A percentile compares a stretch with the other conserved stretches of the same genome.
Conservation (phyloP, 179 eudicot species). For the Corrigiola litoralis region DNA sequence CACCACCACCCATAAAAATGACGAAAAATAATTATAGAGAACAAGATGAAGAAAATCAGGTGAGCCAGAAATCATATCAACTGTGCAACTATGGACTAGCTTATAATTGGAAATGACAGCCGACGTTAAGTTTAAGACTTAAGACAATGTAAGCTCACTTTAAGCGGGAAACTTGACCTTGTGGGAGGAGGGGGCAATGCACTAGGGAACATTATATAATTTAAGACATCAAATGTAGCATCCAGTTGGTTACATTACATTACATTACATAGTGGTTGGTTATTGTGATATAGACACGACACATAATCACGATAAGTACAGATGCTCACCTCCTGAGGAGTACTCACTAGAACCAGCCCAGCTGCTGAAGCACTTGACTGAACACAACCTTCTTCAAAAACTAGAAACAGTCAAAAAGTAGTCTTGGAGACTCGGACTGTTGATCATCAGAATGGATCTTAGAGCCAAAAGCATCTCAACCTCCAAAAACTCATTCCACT, state of each 20-base stretch:
- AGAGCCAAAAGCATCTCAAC: not conserved
- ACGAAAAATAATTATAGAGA: too few relatives aligned
- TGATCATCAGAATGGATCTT: not conserved
- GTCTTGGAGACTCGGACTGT: not conserved
- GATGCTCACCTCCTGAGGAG: constrained; percentile 1
- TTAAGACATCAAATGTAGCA: not conserved
- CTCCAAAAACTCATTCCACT: not conserved
- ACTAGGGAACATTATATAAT: too few relatives aligned
- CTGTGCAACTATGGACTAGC: too few relatives aligned
- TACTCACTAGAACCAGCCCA: constrained; percentile 1
- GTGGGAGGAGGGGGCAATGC: not conserved
- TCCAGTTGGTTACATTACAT: not conserved
- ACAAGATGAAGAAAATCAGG: too few relatives aligned
- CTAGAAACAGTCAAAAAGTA: not conserved
- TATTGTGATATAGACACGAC: not conserved
- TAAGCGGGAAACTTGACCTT: not conserved
- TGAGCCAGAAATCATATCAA: too few relatives aligned
- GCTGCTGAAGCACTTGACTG: not conserved
- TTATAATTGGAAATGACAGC: too few relatives aligned
- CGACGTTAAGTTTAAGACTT: too few relatives aligned
- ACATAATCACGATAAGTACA: not conserved
- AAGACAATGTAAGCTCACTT: not conserved
- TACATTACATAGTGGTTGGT: not conserved
- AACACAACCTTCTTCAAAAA: constrained; percentile 3
- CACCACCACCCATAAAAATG: too few relatives aligned